A percentile compares a stretch with the other conserved stretches of the same genome.
Conservation (phyloP, 1,284 basidiomycete genomes). For the Ustanciosporium gigantosporum region DNA sequence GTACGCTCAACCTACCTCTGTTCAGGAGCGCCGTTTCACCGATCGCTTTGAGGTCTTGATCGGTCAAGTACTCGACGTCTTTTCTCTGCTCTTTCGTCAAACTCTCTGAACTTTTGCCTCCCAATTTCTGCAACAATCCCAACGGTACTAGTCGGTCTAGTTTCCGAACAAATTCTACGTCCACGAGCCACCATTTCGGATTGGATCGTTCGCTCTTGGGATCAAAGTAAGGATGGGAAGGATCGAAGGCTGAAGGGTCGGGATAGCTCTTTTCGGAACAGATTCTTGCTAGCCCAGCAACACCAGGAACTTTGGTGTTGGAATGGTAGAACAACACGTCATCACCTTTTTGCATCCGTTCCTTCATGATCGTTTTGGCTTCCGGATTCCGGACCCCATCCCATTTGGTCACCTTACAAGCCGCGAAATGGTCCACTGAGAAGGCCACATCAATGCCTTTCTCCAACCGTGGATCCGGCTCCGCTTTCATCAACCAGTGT, state of each 20-base stretch:
- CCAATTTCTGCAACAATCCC: constrained; percentile 74
- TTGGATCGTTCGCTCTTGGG: constrained; percentile 74
- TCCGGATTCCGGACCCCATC: constrained; percentile 89
- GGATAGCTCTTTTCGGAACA: constrained; percentile 28
- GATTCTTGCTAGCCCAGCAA: constrained; percentile 39
- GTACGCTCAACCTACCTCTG: constrained; percentile 80
- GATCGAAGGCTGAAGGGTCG: constrained; percentile 41
- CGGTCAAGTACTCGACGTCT: constrained; percentile 57
- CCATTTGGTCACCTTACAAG: constrained; percentile 72
- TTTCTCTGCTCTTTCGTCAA: constrained; percentile 70
- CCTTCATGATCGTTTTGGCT: constrained; percentile 86
- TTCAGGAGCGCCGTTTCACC: constrained; percentile 78
- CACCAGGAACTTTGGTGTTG: constrained; percentile 84
- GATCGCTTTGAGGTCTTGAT: constrained; percentile 61
- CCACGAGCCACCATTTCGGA: constrained; percentile 87
- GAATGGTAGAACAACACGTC: constrained; percentile 84
- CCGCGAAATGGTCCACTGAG: constrained; percentile 44
- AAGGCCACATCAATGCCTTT: constrained; percentile 54
- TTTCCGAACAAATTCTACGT: constrained; percentile 73
- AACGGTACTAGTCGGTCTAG: constrained; percentile 78
- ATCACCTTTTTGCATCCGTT: constrained; percentile 78
- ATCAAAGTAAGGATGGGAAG: constrained; percentile 83
- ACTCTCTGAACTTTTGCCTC: constrained; percentile 66
- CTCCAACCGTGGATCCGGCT: constrained; percentile 51
- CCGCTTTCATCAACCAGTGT: constrained; percentile 59